Conservation (phyloP, 23 red algal species). For the Agarophyton chilense region DNA sequence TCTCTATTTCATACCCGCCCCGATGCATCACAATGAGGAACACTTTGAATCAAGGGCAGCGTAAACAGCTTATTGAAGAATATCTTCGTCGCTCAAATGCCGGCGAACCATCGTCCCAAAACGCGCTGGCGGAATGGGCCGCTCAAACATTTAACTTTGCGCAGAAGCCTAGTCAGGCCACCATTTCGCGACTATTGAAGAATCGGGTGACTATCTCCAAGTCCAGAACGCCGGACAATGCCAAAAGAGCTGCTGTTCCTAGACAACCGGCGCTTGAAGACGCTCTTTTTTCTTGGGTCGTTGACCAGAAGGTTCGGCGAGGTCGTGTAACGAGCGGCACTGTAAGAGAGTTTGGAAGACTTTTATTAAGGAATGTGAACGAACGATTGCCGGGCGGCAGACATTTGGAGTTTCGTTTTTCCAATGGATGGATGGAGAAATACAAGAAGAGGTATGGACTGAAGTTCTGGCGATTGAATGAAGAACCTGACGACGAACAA, state of each 20-base stretch:
- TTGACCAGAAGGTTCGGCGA: constrained; percentile 36
- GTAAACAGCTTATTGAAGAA: constrained; percentile 26
- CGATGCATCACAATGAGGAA: constrained; percentile 7
- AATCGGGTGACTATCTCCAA: constrained; percentile 14
- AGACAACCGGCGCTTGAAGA: constrained; percentile 29
- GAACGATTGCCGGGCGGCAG: background rate
- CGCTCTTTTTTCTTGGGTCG: constrained; percentile 48
- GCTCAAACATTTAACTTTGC: constrained; percentile 13
- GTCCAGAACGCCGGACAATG: background rate
- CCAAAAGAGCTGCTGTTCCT: constrained; percentile 2
- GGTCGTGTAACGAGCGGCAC: constrained; percentile 22
- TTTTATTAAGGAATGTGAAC: constrained; percentile 1
- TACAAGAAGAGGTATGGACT: constrained; percentile 47
- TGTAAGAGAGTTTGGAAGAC: background rate
- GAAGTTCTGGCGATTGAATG: background rate
- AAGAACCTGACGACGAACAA: background rate
- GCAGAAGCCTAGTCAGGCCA: constrained; percentile 22
- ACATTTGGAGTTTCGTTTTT: constrained; percentile 30
- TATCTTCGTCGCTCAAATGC: constrained; percentile 20
- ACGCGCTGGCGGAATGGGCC: constrained; percentile 34
- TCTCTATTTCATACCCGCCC: background rate
- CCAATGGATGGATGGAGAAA: constrained; percentile 42
- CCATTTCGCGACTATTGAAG: constrained; percentile 42
- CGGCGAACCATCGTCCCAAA: constrained; percentile 9
- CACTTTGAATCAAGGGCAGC: constrained; percentile 28